These are phyloP conservation scores for Acanthamoeba healyi DNA, from an alignment of 208 protist species.

Conservation along the genomic window DNA sequence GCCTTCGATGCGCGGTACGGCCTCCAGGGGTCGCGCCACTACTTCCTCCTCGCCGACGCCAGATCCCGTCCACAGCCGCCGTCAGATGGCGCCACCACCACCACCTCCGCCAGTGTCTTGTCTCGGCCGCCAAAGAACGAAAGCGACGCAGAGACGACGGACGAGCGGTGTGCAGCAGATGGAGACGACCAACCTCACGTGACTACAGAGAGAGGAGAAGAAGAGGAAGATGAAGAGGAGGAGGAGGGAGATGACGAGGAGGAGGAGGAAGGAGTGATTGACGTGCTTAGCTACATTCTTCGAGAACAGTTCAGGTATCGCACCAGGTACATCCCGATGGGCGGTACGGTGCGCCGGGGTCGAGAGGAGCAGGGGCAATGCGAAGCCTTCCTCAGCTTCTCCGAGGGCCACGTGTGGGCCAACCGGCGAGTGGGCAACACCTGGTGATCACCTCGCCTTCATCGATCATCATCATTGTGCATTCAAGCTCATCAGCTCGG, in stretches of 20 bases:
- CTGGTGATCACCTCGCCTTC: neutral
- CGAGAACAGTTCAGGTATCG: neutral
- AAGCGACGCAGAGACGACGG: neutral
- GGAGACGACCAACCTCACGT: neutral
- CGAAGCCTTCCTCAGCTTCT: constrained; percentile 15
- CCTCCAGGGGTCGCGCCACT: neutral
- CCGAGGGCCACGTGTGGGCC: constrained; percentile 9
- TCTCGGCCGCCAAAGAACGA: constrained; percentile 11
- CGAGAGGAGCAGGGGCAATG: neutral
- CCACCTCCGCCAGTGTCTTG: neutral
- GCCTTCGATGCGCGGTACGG: constrained; percentile 4
- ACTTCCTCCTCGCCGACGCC: neutral
- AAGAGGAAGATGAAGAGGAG: neutral
- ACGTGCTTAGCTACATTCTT: neutral
- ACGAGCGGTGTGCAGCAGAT: neutral
- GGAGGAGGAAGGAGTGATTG: neutral
- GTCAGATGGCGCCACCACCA: neutral
- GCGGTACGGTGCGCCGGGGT: neutral
- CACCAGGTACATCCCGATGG: neutral
- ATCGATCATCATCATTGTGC: neutral
- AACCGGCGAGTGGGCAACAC: neutral
- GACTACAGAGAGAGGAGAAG: neutral
- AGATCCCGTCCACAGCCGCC: neutral
- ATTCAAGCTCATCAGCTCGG: too few species aligned
- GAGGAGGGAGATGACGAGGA: neutral